Evolutionary conservation across 208 protist species (phyloP).

Genomic region (Crithidia mellificae): DNA sequence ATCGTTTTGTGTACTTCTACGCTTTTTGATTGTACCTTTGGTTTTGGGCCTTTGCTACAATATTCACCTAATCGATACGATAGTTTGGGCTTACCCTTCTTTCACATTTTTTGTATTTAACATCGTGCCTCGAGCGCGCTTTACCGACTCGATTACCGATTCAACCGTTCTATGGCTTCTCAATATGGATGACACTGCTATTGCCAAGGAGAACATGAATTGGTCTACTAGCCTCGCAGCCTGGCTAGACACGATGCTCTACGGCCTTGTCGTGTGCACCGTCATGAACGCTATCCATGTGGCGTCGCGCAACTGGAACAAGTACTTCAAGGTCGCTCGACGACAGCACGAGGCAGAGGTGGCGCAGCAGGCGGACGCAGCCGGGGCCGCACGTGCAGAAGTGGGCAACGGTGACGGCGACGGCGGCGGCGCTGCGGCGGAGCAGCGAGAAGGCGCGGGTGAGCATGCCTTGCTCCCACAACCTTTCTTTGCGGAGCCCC

Average conservation of each 20-base stretch:
- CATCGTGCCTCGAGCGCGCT: too few species aligned
- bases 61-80: slow-evolving; percentile 1
- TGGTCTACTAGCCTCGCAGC: slow-evolving; percentile 12
- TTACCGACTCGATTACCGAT: neutral
- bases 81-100: too few species aligned
- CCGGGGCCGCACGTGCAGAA: too few species aligned
- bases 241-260: slow-evolving; percentile 23
- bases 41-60: slow-evolving; percentile 32
- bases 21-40: slow-evolving; percentile 37
- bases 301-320: slow-evolving; percentile 26
- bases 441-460: neutral
- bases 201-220: neutral
- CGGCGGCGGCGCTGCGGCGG: neutral
- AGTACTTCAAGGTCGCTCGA: slow-evolving; percentile 22
- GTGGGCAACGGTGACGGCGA: slow-evolving; percentile 3
- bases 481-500: neutral
- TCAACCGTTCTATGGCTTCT: slow-evolving; percentile 1
- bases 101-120: too few species aligned
- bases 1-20: slow-evolving; percentile 13
- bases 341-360: slow-evolving; percentile 1
- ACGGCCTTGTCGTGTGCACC: slow-evolving; percentile 25
- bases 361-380: slow-evolving; percentile 6
- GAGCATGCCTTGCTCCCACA: too few species aligned
- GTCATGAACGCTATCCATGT: slow-evolving; percentile 13
- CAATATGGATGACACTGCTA: neutral